phyloP scores from a whole-genome alignment of 108 stramenopile species.

The Chaetoceros tenuissimus region DNA sequence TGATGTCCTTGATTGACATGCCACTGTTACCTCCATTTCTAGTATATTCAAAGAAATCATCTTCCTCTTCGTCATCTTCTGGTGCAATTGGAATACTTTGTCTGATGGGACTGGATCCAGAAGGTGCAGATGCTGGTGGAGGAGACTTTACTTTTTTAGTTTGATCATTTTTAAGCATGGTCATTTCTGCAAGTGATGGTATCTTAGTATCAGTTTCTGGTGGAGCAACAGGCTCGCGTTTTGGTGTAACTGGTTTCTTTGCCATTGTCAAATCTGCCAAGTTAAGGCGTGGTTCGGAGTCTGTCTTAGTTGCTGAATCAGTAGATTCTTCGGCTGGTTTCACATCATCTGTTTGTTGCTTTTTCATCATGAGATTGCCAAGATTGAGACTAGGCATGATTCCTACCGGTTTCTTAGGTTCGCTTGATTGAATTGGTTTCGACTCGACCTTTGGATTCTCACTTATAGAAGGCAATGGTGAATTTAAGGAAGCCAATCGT shows the following conservation, averaged over 20 bases:
- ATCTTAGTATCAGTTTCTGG: not conserved
- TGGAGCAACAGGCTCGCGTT: not conserved
- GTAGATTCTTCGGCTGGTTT: no score
- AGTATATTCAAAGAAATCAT: slow-evolving; percentile 29
- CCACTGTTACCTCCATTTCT: slow-evolving; percentile 30
- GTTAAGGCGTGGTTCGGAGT: not conserved
- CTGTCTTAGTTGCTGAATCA: not conserved
- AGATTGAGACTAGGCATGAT: slow-evolving; percentile 3
- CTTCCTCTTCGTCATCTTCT: slow-evolving; percentile 44
- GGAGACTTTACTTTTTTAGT: slow-evolving; percentile 4
- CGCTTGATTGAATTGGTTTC: no score
- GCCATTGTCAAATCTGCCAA: slow-evolving; percentile 9
- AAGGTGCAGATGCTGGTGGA: slow-evolving; percentile 22
- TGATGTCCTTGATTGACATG: slow-evolving; percentile 43
- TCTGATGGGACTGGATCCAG: not conserved
- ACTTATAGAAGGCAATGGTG: slow-evolving; percentile 19
- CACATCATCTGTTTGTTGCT: slow-evolving; percentile 2
- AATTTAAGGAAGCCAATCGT: slow-evolving; percentile 26
- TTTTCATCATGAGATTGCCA: slow-evolving; percentile 1
- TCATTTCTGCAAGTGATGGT: not conserved
- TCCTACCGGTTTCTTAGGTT: slow-evolving; percentile 3
- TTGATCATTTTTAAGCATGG: not conserved
- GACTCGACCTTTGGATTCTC: slow-evolving; percentile 2
- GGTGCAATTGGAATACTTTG: not conserved
- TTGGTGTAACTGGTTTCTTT: not conserved